Conservation (phyloP, 179 eudicot species). For the Silene coronaria region DNA sequence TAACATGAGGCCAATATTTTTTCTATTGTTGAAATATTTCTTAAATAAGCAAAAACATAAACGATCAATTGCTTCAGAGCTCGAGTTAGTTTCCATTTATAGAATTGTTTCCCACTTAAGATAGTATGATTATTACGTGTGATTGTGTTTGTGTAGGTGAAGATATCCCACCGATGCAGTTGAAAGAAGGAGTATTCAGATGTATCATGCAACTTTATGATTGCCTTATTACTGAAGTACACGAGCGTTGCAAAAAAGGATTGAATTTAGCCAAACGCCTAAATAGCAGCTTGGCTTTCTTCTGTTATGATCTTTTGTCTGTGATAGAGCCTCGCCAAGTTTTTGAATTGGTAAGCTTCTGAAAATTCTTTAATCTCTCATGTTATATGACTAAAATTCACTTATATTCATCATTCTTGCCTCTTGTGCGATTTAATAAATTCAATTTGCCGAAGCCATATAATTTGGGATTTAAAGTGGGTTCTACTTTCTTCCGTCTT, state of each 20-base stretch:
- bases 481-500: too few species aligned
- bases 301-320: constrained; percentile 92
- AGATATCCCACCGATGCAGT: constrained; percentile 97
- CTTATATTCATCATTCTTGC: neutral
- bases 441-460: neutral
- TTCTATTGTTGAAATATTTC: neutral
- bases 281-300: constrained; percentile 94
- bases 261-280: constrained; percentile 86
- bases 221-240: constrained; percentile 98
- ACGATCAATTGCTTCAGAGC: neutral
- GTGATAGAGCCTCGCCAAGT: constrained; percentile 98
- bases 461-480: too few species aligned
- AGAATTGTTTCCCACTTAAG: neutral
- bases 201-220: constrained; percentile 90
- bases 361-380: neutral
- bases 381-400: neutral
- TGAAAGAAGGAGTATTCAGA: constrained; percentile 97
- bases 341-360: constrained; percentile 74
- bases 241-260: constrained; percentile 98
- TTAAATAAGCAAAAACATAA: constrained; percentile 2
- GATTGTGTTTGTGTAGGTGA: constrained; percentile 57
- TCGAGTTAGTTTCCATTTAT: neutral
- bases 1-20: neutral
- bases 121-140: constrained; percentile 1
- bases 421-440: neutral